phyloP scores from a whole-genome alignment of 768 basidiomycete genomes.

The Tubosaeta sp. region DNA sequence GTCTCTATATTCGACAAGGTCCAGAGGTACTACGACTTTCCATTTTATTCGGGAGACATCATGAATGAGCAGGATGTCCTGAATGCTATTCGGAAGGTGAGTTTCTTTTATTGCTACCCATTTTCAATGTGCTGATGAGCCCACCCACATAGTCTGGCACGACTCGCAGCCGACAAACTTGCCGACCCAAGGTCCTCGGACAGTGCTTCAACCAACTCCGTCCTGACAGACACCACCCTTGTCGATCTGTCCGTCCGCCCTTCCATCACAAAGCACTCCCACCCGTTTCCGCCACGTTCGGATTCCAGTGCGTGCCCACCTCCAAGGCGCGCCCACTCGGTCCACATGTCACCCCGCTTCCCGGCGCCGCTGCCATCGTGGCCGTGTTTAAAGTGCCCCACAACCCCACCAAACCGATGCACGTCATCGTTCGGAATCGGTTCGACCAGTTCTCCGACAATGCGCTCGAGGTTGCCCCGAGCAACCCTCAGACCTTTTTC shows the following conservation, averaged over 20 bases:
- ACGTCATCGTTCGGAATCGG: conserved; percentile 66
- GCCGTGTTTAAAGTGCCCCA: conserved; percentile 50
- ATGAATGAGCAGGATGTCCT: conserved; percentile 70
- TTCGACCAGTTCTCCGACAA: conserved; percentile 75
- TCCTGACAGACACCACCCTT: conserved; percentile 32
- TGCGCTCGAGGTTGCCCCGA: conserved; percentile 48
- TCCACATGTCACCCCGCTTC: conserved; percentile 63
- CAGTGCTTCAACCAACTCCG: conserved; percentile 6
- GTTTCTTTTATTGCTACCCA: conserved; percentile 2
- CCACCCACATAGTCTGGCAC: conserved; percentile 55
- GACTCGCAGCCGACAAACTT: conserved; percentile 89
- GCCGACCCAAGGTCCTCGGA: conserved; percentile 41
- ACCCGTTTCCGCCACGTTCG: conserved; percentile 60
- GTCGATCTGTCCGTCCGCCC: conserved; percentile 39
- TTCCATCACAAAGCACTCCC: conserved; percentile 52
- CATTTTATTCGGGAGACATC: conserved; percentile 89
- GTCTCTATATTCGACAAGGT: conserved; percentile 91
- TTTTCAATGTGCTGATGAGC: neutral
- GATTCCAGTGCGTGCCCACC: conserved; percentile 65
- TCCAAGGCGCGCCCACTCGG: conserved; percentile 79
- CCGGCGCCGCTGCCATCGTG: conserved; percentile 53
- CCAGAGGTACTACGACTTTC: conserved; percentile 80
- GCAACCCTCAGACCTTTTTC: conserved; percentile 77
- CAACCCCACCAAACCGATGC: conserved; percentile 33
- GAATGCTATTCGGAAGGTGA: conserved; percentile 73